A percentile compares a stretch with the other conserved stretches of the same genome.
Conservation (phyloP, 1,284 basidiomycete species). For the Cystobasidiaceae sp. region DNA sequence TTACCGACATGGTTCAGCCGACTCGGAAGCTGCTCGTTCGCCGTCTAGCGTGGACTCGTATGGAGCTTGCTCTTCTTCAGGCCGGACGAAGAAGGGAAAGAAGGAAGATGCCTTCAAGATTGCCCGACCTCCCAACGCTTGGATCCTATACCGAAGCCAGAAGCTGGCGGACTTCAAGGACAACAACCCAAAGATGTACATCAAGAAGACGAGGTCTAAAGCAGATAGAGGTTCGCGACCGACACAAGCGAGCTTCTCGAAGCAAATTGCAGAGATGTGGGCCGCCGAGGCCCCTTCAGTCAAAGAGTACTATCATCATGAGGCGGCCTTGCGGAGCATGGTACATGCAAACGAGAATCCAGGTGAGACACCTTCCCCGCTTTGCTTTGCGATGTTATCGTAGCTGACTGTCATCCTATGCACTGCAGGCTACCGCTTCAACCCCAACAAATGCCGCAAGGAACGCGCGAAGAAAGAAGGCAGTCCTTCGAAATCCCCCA, state of each 20-base stretch:
- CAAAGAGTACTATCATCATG: slow-evolving; percentile 61
- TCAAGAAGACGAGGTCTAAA: neutral
- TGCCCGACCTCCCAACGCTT: slow-evolving; percentile 72
- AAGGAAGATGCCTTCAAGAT: slow-evolving; percentile 7
- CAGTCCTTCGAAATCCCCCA: neutral
- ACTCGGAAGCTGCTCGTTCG: neutral
- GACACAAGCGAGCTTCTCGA: slow-evolving; percentile 48
- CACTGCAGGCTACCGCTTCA: slow-evolving; percentile 26
- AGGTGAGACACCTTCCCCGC: slow-evolving; percentile 23
- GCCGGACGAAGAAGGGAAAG: neutral
- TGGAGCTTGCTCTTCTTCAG: neutral
- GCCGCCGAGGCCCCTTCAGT: slow-evolving; percentile 55
- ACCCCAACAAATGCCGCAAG: slow-evolving; percentile 18
- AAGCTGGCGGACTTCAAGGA: slow-evolving; percentile 31
- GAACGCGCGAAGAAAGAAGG: neutral
- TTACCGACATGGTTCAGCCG: neutral
- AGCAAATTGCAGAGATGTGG: slow-evolving; percentile 66
- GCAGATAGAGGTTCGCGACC: slow-evolving; percentile 2
- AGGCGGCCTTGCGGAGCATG: slow-evolving; percentile 62
- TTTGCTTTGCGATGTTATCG: neutral
- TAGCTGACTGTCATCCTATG: neutral
- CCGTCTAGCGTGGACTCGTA: neutral
- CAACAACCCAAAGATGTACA: slow-evolving; percentile 19
- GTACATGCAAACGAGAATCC: slow-evolving; percentile 46
- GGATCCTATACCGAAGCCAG: slow-evolving; percentile 82